Evolutionary conservation across 1,284 basidiomycete genomes (phyloP).

Genomic region (Schizophyllum commune): DNA sequence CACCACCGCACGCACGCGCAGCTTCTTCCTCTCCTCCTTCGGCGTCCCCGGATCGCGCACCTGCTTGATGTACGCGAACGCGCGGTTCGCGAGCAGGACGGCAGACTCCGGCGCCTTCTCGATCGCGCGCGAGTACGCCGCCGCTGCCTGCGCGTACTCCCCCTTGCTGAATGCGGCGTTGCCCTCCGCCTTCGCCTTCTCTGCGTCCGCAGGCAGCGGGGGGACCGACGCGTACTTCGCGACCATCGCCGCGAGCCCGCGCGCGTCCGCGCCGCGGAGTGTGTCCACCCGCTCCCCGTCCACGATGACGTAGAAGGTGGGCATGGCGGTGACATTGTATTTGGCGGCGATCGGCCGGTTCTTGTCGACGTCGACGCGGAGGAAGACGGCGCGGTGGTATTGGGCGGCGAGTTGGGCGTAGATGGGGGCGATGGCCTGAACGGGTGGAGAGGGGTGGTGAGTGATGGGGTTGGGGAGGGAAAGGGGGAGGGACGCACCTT

Average conservation of each 20-base stretch:
- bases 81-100: slow-evolving; percentile 14
- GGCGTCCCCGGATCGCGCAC: slow-evolving; percentile 1
- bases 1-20: slow-evolving; percentile 8
- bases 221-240: slow-evolving; percentile 13
- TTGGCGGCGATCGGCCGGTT: slow-evolving; percentile 16
- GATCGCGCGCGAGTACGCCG: slow-evolving; percentile 12
- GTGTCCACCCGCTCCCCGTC: slow-evolving; percentile 12
- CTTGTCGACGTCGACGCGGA: slow-evolving; percentile 18
- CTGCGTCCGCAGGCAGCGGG: slow-evolving; percentile 13
- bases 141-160: slow-evolving; percentile 13
- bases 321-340: slow-evolving; percentile 19
- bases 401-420: slow-evolving; percentile 13
- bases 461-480: not conserved
- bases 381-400: slow-evolving; percentile 15
- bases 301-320: slow-evolving; percentile 17
- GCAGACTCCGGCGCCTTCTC: slow-evolving; percentile 11
- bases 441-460: not conserved
- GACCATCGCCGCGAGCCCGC: slow-evolving; percentile 13
- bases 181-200: slow-evolving; percentile 15
- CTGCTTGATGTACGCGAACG: slow-evolving; percentile 14
- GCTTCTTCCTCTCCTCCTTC: not conserved
- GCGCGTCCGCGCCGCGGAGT: slow-evolving; percentile 16
- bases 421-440: slow-evolving; percentile 15
- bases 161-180: slow-evolving; percentile 15
- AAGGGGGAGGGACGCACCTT: slow-evolving; percentile 10